These are phyloP conservation scores for Penicillium herquei DNA, from an alignment of 495 filamentous ascomycete species.

Conservation along the genomic window DNA sequence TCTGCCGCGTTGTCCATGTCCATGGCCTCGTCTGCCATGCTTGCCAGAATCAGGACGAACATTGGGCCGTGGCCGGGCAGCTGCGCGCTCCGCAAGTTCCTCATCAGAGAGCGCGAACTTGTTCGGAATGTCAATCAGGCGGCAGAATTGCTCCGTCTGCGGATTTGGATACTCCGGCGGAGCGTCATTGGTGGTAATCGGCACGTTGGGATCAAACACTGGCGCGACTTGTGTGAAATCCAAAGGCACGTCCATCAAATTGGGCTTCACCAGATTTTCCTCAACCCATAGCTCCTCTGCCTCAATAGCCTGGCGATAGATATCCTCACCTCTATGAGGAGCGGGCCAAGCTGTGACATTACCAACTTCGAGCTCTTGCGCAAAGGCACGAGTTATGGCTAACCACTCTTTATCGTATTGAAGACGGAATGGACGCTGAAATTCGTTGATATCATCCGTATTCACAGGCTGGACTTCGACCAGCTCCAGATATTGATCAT, in stretches of 20 bases:
- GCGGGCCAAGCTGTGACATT: constrained; percentile 48
- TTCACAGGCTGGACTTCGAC: constrained; percentile 50
- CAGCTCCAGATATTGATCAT: constrained; percentile 75
- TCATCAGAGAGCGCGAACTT: constrained; percentile 69
- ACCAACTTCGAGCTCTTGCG: constrained; percentile 57
- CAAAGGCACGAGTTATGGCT: constrained; percentile 82
- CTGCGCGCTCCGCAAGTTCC: constrained; percentile 55
- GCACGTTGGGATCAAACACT: constrained; percentile 50
- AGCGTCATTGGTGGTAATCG: constrained; percentile 39
- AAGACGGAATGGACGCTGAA: constrained; percentile 46
- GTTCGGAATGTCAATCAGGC: constrained; percentile 72
- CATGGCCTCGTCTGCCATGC: constrained; percentile 16
- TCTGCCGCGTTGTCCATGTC: constrained; percentile 15
- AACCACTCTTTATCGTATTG: constrained; percentile 94
- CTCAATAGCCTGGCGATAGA: constrained; percentile 63
- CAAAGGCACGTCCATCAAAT: constrained; percentile 63
- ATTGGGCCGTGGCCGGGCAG: constrained; percentile 31
- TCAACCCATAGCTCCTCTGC: constrained; percentile 72
- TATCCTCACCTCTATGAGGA: constrained; percentile 57
- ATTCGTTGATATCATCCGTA: constrained; percentile 25
- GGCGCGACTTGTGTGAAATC: constrained; percentile 80
- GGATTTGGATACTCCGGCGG: constrained; percentile 79
- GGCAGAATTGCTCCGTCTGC: constrained; percentile 77
- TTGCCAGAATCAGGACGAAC: constrained; percentile 8
- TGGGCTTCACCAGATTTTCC: constrained; percentile 60